phyloP scores from a whole-genome alignment of 1,284 basidiomycete species.

The Ustilago trichophora region DNA sequence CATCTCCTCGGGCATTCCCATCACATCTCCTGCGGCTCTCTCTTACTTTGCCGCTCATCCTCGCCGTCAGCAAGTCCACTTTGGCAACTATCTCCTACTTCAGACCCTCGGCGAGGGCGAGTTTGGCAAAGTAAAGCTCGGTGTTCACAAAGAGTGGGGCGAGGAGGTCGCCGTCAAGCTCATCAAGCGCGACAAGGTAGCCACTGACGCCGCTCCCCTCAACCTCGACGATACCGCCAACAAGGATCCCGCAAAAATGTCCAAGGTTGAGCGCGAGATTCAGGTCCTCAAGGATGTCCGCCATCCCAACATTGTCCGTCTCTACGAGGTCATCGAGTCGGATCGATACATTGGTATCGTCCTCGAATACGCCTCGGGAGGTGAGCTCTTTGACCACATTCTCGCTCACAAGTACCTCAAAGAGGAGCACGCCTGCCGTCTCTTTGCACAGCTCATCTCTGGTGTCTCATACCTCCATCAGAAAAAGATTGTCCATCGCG shows the following conservation, averaged over 20 bases:
- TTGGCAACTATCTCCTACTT: conserved; percentile 65
- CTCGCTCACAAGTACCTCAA: conserved; percentile 95
- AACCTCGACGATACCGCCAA: conserved; percentile 31
- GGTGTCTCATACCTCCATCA: conserved; percentile 99
- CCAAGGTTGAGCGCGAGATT: conserved; percentile 97
- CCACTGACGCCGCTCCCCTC: conserved; percentile 72
- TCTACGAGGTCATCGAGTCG: conserved; percentile 99
- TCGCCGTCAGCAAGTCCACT: conserved; percentile 65
- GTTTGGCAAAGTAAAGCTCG: conserved; percentile 99
- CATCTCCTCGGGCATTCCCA: conserved; percentile 57
- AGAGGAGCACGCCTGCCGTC: conserved; percentile 91
- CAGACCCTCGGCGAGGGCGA: conserved; percentile 81
- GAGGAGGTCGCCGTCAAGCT: conserved; percentile 99
- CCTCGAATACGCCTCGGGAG: conserved; percentile 93
- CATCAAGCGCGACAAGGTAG: conserved; percentile 91
- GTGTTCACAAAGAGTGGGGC: conserved; percentile 89
- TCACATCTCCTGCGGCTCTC: conserved; percentile 64
- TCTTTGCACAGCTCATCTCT: conserved; percentile 97
- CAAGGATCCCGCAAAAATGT: conserved; percentile 75
- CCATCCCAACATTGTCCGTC: conserved; percentile 96
- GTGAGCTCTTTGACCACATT: conserved; percentile 99
- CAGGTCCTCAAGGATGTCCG: conserved; percentile 91
- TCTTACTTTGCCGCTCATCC: conserved; percentile 66
- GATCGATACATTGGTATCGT: conserved; percentile 99
- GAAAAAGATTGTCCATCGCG: conserved; percentile 98